A percentile compares a stretch with the other conserved stretches of the same genome.
Evolutionary conservation across 179 eudicot genomes (phyloP).

Genomic region (Heliamphora pulchella): DNA sequence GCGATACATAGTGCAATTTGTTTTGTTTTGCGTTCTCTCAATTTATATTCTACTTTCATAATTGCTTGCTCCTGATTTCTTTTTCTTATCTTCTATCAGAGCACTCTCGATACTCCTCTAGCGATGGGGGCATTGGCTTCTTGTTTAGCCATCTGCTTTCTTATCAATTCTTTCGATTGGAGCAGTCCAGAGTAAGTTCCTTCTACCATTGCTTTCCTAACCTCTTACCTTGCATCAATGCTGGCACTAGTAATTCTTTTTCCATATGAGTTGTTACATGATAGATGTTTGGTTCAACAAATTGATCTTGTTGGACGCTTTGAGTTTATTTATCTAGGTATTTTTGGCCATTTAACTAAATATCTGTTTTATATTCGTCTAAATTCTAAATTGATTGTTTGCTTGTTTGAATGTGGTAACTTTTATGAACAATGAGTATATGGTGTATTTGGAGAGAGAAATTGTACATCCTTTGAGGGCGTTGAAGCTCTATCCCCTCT

Average conservation of each 20-base stretch:
- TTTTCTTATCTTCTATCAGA: slow-evolving; percentile 36
- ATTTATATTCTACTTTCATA: not conserved
- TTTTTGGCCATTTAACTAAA: not conserved
- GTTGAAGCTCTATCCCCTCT: not conserved
- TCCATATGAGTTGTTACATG: not conserved
- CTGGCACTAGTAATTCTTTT: not conserved
- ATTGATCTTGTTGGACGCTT: not conserved
- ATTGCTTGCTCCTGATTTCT: slow-evolving; percentile 6
- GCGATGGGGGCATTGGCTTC: slow-evolving; percentile 44
- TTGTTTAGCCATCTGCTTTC: slow-evolving; percentile 36
- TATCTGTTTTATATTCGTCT: not conserved
- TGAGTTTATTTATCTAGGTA: not conserved
- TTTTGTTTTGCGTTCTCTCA: not conserved
- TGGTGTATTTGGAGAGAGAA: not conserved
- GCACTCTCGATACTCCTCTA: slow-evolving; percentile 60
- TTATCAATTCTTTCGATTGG: slow-evolving; percentile 32
- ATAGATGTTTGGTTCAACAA: not conserved
- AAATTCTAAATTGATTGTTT: too few relatives aligned
- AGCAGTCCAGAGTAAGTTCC: slow-evolving; percentile 38
- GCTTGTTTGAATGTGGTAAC: not conserved
- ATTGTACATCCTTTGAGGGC: not conserved
- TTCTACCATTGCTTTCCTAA: not conserved
- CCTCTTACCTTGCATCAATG: slow-evolving; percentile 2
- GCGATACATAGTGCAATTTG: not conserved
- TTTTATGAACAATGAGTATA: not conserved